Base-by-base conservation (phyloP, 2,329 filamentous ascomycete genomes). In the Monilinia laxa region DNA sequence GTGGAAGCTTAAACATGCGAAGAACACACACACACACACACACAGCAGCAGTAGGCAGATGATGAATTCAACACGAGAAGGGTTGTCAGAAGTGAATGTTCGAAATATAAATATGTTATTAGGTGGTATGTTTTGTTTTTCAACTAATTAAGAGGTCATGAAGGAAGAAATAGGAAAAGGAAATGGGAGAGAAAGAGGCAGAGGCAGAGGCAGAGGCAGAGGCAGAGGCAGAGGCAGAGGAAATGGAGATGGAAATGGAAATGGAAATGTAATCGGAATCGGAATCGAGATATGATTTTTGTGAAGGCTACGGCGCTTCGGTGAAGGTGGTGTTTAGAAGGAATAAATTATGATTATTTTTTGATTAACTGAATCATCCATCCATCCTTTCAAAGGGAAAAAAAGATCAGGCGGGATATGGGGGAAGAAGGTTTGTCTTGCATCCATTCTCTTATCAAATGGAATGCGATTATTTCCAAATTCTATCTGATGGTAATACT, bases 1-100 rank as follows among this genome's bases (percentile, higher is more conserved):
- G 55, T 47, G 45, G 55, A 60, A 52, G 55, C 31, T 60, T 40
- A 25, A 65, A 35, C 35, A 60, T 65, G 55, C 64, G 42, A 65
- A 62, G 64, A 65, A 58, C 47, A 47, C 47, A 42, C 56, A 35
- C 31, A 35, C 31, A 35, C 31, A 35, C 4, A 35, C 31, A 35
- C 31, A 35, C 31, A 45, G 42, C 53, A 60, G 40, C 11, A 42
- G 28, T 54, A 45, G 45, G 64, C 64, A 65, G 55, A 62, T 65
- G 55, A 65, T 65, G 64, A 23, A 52, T 45, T 65, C 55, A 42
- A 49, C 35, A 38, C 25, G 53, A 57, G 53, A 65, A 40, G 42
- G n/a, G 20, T 42, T 45, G 51, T 42, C 23, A 31, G 54, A 28
- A 14, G 20, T 38, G 57, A 60, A 60, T 49, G 12, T 51, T 38